These are phyloP conservation scores for Fagus sylvatica DNA, from an alignment of 306 rosid species.

Conservation along the genomic window DNA sequence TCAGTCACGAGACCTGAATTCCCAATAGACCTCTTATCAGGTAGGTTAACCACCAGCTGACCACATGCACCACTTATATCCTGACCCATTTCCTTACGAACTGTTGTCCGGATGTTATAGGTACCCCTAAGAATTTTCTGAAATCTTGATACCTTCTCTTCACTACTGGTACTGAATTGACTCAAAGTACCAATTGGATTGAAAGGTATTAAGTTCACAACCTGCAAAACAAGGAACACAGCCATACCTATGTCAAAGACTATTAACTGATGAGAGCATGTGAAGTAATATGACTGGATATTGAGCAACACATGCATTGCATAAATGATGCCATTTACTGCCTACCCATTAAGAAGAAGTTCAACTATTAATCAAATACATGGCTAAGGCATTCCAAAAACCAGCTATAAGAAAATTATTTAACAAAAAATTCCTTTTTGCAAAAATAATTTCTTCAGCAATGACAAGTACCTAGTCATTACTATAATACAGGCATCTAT, in stretches of 20 bases:
- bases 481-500: not conserved
- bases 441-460: not conserved
- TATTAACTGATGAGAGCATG: not conserved
- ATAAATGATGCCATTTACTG: slow-evolving; percentile 1
- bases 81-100: slow-evolving; percentile 93
- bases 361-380: not conserved
- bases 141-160: slow-evolving; percentile 64
- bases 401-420: not conserved
- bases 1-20: slow-evolving; percentile 53
- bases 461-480: not conserved
- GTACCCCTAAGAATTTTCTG: slow-evolving; percentile 82
- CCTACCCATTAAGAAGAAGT: not conserved
- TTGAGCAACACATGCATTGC: not conserved
- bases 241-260: slow-evolving; percentile 6
- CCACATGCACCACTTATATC: slow-evolving; percentile 99
- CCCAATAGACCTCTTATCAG: slow-evolving; percentile 52
- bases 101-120: slow-evolving; percentile 76
- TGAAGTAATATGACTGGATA: not conserved
- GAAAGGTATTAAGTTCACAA: slow-evolving; percentile 93
- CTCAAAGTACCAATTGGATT: slow-evolving; percentile 86
- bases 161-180: slow-evolving; percentile 67
- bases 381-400: not conserved
- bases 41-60: slow-evolving; percentile 72
- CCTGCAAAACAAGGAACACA: slow-evolving; percentile 53
- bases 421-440: not conserved